Base-by-base conservation (phyloP, 2,329 filamentous ascomycete genomes). In the Ophiostoma himal-ulmi region DNA sequence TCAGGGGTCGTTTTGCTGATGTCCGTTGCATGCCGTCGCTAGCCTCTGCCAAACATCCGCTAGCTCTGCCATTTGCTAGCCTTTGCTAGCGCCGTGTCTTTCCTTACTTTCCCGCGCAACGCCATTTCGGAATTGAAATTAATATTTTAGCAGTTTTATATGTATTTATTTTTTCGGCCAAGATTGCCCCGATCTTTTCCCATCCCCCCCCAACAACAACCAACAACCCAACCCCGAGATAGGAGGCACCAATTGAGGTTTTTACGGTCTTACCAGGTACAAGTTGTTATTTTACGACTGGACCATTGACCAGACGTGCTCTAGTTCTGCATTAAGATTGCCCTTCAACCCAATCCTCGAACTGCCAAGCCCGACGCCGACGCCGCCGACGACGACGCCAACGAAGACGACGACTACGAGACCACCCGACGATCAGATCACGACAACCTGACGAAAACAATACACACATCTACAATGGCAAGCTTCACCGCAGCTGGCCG, bases 401-500 rank as follows among this genome's bases (percentile, higher is more conserved):
- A 48, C 39, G 26, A 62, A 26, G 17, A 5, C 65, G 14, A 64
- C 65, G 37, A 68, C 65, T 11, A 14, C 22, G 7, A 37, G 7
- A 67, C 20, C 34, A 41, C 34, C 6, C 30, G 60, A 65, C 57
- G 36, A 36, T 34, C 17, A 65, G 30, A 3, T 39, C 11, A 39
- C 62, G 10, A 65, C 34, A 65, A n/a, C n/a, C 44, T 20, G 44
- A 48, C 20, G 34, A 39, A 34, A 13, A 10, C 11, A 36, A 36
- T 8, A 64, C 60, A 64, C 20, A 65, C 34, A 39, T 11, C 22
- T 65, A 54, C 30, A 57, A 73, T 73, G 74, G 71, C 72, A 64
- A 73, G 72, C 66, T 70, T 75, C 57, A 73, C 73, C 39, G 70
- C 73, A 60, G 70, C 73, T 26, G 62, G 74, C 71, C 73, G 74